Base-by-base conservation (phyloP, 768 basidiomycete genomes). In the Pulveroboletus ravenelii region DNA sequence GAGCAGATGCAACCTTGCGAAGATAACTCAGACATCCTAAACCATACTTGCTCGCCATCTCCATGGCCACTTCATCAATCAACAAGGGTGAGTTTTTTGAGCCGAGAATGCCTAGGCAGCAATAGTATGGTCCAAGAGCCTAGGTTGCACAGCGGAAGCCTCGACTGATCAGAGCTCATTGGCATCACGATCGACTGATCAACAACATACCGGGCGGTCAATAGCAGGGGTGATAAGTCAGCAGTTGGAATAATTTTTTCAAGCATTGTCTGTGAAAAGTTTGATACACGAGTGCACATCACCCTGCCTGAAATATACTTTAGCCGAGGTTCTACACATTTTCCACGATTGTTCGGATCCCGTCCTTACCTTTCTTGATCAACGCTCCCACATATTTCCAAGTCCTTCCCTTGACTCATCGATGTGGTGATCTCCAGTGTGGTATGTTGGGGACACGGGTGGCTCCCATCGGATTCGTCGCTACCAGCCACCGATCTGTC, bases 351-450 rank as follows among this genome's bases (percentile, higher is more conserved):
- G 17, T n/a, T 20, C 10, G 14, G 25, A 31, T 18, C 5, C 15
- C 25, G 9, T 10, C 10, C 48, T 71, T 63, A 66, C 86, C 87
- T 60, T 80, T 84, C 65, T 79, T 80, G 52, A 81, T 66, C 29
- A 91, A 55, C 10, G 72, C 80, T 65, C 93, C 91, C 85, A 93
- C 85, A 65, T 86, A 59, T 79, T 23, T 81, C 89, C 91, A 93
- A 13, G 92, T 92, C 45, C 90, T 78, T 45, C 74, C 80, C 87
- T 87, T 36, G 78, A 72, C 58, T 77, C 75, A 57, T 84, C 80
- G 41, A 87, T 72, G 62, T 89, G 87, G 34, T 87, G 77, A 57
- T 72, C 76, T 50, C 87, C 80, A 62, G 84, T 74, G 1, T 82
- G 77, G 32, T 78, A 72, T 4, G 20, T 23, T 23, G 20, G 20